A percentile compares a stretch with the other conserved stretches of the same genome.
phyloP scores from a whole-genome alignment of 2,329 filamentous ascomycete genomes.

The Xenosphaeropsis pyriputrescens region DNA sequence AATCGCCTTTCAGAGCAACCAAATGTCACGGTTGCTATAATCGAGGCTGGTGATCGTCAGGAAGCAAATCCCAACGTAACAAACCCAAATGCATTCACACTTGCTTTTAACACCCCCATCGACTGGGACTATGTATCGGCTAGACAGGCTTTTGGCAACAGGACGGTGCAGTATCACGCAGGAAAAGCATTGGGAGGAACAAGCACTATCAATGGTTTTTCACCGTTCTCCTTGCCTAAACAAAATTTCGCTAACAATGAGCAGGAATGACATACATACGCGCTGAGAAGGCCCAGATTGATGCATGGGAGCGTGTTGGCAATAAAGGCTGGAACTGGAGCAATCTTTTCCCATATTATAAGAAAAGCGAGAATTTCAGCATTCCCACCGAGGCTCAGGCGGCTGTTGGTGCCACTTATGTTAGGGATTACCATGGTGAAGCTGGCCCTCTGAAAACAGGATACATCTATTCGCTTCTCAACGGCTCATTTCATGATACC shows the following conservation, averaged over 20 bases:
- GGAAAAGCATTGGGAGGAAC: constrained; percentile 27
- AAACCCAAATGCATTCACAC: constrained; percentile 1
- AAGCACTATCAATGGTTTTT: constrained; percentile 21
- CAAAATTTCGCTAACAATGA: constrained; percentile 1
- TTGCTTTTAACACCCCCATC: constrained; percentile 18
- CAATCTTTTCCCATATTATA: constrained; percentile 14
- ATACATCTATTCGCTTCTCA: constrained; percentile 19
- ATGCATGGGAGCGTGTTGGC: constrained; percentile 21
- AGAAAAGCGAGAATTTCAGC: constrained; percentile 8
- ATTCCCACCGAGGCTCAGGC: constrained; percentile 19
- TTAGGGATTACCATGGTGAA: constrained; percentile 19
- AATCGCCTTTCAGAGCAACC: constrained; percentile 20
- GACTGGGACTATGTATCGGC: constrained; percentile 25
- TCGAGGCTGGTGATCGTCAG: not conserved
- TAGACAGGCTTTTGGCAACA: constrained; percentile 21
- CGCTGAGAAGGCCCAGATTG: constrained; percentile 19
- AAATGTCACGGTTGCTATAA: not conserved
- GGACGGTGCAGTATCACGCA: constrained; percentile 14
- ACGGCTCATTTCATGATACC: constrained; percentile 13
- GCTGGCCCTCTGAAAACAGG: constrained; percentile 22
- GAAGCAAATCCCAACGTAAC: too few relatives aligned
- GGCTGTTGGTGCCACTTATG: constrained; percentile 20
- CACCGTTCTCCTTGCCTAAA: too few relatives aligned
- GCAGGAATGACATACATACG: constrained; percentile 21
- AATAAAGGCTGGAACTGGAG: constrained; percentile 18